Conservation (phyloP, 2,329 filamentous ascomycete genomes). For the Colletotrichum tropicicola region DNA sequence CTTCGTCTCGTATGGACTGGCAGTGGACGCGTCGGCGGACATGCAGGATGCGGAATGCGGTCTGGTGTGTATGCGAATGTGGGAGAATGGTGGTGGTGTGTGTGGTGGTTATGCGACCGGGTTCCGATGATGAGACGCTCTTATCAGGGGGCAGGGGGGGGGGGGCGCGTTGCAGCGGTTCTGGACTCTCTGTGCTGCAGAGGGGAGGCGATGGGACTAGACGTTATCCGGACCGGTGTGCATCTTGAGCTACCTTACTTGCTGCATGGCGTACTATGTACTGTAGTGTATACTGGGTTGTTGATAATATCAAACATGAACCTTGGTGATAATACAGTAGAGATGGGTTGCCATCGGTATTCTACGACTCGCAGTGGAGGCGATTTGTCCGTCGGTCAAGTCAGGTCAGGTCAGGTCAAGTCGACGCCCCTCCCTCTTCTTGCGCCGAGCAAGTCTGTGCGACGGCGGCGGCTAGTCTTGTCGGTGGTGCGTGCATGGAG, state of each 20-base stretch:
- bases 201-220: neutral
- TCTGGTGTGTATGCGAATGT: slow-evolving; percentile 27
- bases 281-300: too few relatives aligned
- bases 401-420: too few relatives aligned
- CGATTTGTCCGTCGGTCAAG: too few relatives aligned
- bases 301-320: too few relatives aligned
- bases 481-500: neutral
- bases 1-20: too few relatives aligned
- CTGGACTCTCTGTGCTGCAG: neutral
- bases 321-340: too few relatives aligned
- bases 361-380: too few relatives aligned
- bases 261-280: too few relatives aligned
- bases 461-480: neutral
- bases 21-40: neutral
- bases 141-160: slow-evolving; percentile 10
- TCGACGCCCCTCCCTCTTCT: neutral
- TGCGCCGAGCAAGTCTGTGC: neutral
- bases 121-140: slow-evolving; percentile 28
- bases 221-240: too few relatives aligned
- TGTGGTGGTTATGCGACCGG: slow-evolving; percentile 3
- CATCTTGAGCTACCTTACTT: too few relatives aligned
- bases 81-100: slow-evolving; percentile 1
- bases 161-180: neutral
- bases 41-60: slow-evolving; percentile 30
- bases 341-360: too few relatives aligned